Evolutionary conservation across 2,329 filamentous ascomycete species (phyloP).

Genomic region (Aplosporella prunicola): DNA sequence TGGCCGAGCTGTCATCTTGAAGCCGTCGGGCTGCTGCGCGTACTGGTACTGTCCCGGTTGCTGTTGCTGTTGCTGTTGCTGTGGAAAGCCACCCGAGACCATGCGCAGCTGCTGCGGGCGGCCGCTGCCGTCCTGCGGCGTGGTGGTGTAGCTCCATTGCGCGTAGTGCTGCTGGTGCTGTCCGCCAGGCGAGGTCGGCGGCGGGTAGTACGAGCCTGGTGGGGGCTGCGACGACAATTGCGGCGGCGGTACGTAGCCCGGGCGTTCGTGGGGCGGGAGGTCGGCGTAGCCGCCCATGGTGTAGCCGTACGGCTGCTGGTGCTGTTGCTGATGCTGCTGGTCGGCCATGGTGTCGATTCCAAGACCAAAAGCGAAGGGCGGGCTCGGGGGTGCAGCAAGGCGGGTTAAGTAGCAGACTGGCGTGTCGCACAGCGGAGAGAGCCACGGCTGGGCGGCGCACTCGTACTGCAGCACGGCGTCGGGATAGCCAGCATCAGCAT

Average conservation of each 20-base stretch:
- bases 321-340: conserved; percentile 3
- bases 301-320: conserved; percentile 18
- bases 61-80: too few relatives aligned
- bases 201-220: conserved; percentile 16
- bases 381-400: too few relatives aligned
- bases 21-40: conserved; percentile 29
- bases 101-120: conserved; percentile 11
- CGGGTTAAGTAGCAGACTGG: too few relatives aligned
- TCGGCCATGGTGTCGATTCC: too few relatives aligned
- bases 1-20: conserved; percentile 36
- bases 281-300: conserved; percentile 38
- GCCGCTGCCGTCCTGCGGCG: conserved; percentile 17
- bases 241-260: conserved; percentile 24
- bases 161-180: conserved; percentile 24
- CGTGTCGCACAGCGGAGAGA: too few relatives aligned
- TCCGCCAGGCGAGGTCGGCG: conserved; percentile 19
- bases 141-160: conserved; percentile 21
- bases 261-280: conserved; percentile 35
- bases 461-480: too few relatives aligned
- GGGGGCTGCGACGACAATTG: conserved; percentile 9
- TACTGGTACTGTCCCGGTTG: conserved; percentile 27
- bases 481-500: too few relatives aligned
- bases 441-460: too few relatives aligned
- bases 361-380: too few relatives aligned
- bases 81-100: conserved; percentile 14